Evolutionary conservation across 169 alveolate species (phyloP).

Genomic region (Plasmodium ovale): DNA sequence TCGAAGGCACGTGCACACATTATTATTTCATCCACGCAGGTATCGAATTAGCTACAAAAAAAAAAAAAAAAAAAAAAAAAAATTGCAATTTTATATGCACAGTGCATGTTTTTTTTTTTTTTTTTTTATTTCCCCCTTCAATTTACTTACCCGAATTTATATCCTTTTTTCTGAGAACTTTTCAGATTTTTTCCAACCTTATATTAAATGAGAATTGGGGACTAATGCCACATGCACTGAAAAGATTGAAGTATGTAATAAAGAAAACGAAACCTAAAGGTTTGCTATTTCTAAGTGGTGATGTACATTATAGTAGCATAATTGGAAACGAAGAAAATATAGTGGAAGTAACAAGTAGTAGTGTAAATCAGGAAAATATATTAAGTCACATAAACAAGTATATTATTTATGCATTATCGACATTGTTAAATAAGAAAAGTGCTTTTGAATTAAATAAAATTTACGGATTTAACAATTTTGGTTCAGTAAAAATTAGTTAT

Average conservation of each 20-base stretch:
- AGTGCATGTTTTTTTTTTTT: neutral
- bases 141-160: neutral
- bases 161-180: neutral
- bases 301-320: slow-evolving; percentile 85
- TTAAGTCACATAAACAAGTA: slow-evolving; percentile 42
- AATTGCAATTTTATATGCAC: neutral
- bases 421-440: slow-evolving; percentile 17
- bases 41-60: slow-evolving; percentile 40
- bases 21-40: slow-evolving; percentile 92
- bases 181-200: slow-evolving; percentile 65
- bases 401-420: slow-evolving; percentile 13
- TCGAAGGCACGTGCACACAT: slow-evolving; percentile 89
- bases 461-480: slow-evolving; percentile 55
- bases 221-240: slow-evolving; percentile 85
- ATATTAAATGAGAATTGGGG: slow-evolving; percentile 89
- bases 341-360: slow-evolving; percentile 61
- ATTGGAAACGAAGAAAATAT: slow-evolving; percentile 79
- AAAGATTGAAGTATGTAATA: slow-evolving; percentile 79
- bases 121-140: neutral
- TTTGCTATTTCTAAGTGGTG: slow-evolving; percentile 89
- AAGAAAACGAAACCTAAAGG: slow-evolving; percentile 86
- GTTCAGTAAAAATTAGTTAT: slow-evolving; percentile 35
- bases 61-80: slow-evolving; percentile 21
- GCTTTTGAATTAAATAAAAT: slow-evolving; percentile 42
- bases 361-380: slow-evolving; percentile 61